Base-by-base conservation (phyloP, 1,284 basidiomycete genomes). In the Afroboletus lepidellus region DNA sequence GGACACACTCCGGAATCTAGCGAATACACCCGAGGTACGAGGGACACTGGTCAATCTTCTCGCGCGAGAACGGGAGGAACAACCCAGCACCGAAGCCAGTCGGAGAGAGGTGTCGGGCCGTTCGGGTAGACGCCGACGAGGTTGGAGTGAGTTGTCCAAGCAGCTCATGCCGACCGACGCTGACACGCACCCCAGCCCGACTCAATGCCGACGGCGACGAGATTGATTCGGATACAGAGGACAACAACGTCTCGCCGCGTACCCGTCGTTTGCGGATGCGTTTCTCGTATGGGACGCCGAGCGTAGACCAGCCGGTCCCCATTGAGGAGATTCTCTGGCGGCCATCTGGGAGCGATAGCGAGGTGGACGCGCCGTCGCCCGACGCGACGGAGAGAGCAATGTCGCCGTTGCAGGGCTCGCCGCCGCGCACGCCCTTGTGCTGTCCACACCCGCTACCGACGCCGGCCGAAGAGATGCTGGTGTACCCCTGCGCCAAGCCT, bases 141-240 rank as follows among this genome's bases (percentile, higher is more conserved):
- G 77, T 46, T 82, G 79, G 80, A 77, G 81, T 81, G 61, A 58
- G 77, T 36, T 45, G 29, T 38, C 56, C 18, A 16, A 34, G 34
- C 24, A 24, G 34, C 48, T n/a, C 15, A 20, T 53, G n/a, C 37
- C 41, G 21, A 43, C 53, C 41, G 21, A 29, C 34, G 30, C 55
- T 59, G 50, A 56, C 47, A 44, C 39, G 20, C 37, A 44, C 38
- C 46, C 21, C 55, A 83, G 81, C 79, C 32, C 77, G 78, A 46
- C 72, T 84, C 33, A 77, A 83, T 65, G 66, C 74, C 8, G 78
- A 84, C 58, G 81, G 81, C 1, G 77, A 83, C 55, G 79, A 81
- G 58, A 76, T 84, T 54, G 70, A 79, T 12, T 73, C 73, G 0
- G 77, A 78, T 15, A n/a, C n/a, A n/a, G 79, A 67, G 25, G 67